phyloP scores from a whole-genome alignment of 2,329 filamentous ascomycete genomes.

The Phaeosphaeria sp. region DNA sequence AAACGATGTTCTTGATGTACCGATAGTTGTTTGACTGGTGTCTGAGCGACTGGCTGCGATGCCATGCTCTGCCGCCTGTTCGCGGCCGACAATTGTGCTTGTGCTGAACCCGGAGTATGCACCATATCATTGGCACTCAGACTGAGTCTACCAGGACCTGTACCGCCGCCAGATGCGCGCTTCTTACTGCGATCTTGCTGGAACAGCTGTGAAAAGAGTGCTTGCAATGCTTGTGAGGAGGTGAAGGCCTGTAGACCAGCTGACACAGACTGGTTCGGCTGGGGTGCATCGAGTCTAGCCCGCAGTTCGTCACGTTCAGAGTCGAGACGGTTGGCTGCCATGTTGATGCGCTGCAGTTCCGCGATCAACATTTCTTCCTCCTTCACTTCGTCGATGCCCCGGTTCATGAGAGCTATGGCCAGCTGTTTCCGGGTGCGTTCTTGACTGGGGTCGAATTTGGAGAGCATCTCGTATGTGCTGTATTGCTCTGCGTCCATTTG shows the following conservation, averaged over 20 bases:
- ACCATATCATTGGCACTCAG: slow-evolving; percentile 47
- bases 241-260: slow-evolving; percentile 67
- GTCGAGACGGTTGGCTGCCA: slow-evolving; percentile 83
- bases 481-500: slow-evolving; percentile 87
- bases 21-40: slow-evolving; percentile 61
- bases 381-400: slow-evolving; percentile 84
- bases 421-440: slow-evolving; percentile 85
- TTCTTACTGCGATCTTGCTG: slow-evolving; percentile 89
- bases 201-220: slow-evolving; percentile 82
- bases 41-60: slow-evolving; percentile 48
- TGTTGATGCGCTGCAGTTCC: slow-evolving; percentile 90
- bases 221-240: slow-evolving; percentile 78
- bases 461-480: slow-evolving; percentile 81
- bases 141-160: slow-evolving; percentile 45
- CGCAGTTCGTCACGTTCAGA: slow-evolving; percentile 89
- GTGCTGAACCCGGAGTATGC: slow-evolving; percentile 41
- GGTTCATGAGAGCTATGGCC: slow-evolving; percentile 77
- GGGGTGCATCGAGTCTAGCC: slow-evolving; percentile 82
- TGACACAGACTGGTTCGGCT: slow-evolving; percentile 55
- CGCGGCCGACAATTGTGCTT: slow-evolving; percentile 36
- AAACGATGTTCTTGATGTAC: slow-evolving; percentile 79
- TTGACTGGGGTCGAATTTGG: slow-evolving; percentile 81
- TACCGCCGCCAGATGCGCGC: slow-evolving; percentile 58
- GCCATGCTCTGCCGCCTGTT: slow-evolving; percentile 46
- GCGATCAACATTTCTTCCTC: slow-evolving; percentile 90